Evolutionary conservation across 371 early-diverging fungal species (phyloP).

Genomic region (Mucor mucedo): DNA sequence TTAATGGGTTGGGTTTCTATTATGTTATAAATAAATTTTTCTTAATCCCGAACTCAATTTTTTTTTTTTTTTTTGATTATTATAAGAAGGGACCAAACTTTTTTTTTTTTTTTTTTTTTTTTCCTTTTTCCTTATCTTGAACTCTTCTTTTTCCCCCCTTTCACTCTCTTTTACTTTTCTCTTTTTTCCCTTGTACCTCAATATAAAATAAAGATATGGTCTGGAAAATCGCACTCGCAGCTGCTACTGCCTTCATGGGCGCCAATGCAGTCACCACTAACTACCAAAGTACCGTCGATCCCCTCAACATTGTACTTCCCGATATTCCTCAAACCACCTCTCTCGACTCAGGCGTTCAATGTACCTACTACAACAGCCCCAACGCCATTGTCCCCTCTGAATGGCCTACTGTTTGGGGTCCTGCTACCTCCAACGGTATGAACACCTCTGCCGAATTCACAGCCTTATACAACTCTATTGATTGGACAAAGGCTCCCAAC

Average conservation of each 20-base stretch:
- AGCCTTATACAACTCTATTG: constrained; percentile 42
- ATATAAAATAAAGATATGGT: constrained; percentile 22
- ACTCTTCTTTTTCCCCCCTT: constrained; percentile 1
- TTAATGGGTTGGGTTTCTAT: neutral
- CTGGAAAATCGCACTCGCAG: constrained; percentile 30
- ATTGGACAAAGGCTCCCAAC: constrained; percentile 45
- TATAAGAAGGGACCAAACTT: neutral
- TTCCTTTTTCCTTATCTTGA: constrained; percentile 13
- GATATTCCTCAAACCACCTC: constrained; percentile 45
- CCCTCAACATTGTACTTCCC: constrained; percentile 38
- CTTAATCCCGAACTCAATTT: neutral
- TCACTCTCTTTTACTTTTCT: constrained; percentile 10
- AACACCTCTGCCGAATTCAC: constrained; percentile 41
- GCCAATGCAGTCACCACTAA: constrained; percentile 31
- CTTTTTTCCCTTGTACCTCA: constrained; percentile 1
- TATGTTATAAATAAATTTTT: constrained; percentile 6
- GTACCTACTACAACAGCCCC: constrained; percentile 34
- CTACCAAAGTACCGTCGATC: constrained; percentile 35
- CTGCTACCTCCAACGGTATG: constrained; percentile 49
- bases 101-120: constrained; percentile 1
- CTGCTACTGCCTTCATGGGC: constrained; percentile 16
- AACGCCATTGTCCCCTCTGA: constrained; percentile 23
- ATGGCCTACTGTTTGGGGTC: constrained; percentile 46
- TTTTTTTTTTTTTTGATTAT: constrained; percentile 1
- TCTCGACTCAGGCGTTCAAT: constrained; percentile 34